These are phyloP conservation scores for Chlamydomonas sp. DNA, from an alignment of 139 green algal genomes.

Conservation along the genomic window DNA sequence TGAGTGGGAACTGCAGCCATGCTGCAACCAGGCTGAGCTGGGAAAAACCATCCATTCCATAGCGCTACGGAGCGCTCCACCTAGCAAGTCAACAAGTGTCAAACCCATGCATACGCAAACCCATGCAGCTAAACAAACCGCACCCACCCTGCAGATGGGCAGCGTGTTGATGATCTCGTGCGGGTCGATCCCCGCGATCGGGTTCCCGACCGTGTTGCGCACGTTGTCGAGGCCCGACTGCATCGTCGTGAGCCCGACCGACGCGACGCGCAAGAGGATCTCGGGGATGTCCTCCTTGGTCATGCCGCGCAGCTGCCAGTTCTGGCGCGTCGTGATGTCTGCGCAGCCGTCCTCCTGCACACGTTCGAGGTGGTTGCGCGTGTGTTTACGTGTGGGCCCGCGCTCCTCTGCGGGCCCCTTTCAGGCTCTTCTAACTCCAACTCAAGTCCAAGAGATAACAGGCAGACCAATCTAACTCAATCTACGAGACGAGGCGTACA, in stretches of 20 bases:
- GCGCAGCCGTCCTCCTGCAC: conserved; percentile 78
- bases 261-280: conserved; percentile 55
- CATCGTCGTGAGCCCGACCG: conserved; percentile 66
- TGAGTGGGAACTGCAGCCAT: too few relatives aligned
- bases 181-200: conserved; percentile 65
- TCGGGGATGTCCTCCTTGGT: conserved; percentile 55
- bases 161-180: conserved; percentile 84
- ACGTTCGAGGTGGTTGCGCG: conserved; percentile 62
- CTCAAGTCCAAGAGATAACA: background rate
- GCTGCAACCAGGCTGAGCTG: too few relatives aligned
- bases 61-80: too few relatives aligned
- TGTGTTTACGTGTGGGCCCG: conserved; percentile 68
- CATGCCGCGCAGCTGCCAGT: conserved; percentile 92
- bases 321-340: conserved; percentile 96
- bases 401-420: conserved; percentile 73
- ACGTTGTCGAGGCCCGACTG: conserved; percentile 94
- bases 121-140: background rate
- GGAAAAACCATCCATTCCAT: too few relatives aligned
- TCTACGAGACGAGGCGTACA: background rate
- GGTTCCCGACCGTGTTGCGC: conserved; percentile 14
- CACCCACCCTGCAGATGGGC: conserved; percentile 18
- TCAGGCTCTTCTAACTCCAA: conserved; percentile 81
- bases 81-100: too few relatives aligned
- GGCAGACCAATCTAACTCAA: background rate
- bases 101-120: too few relatives aligned